These are phyloP conservation scores for Blepharisma japonicum DNA, from an alignment of 73 alveolate species.

Conservation along the genomic window DNA sequence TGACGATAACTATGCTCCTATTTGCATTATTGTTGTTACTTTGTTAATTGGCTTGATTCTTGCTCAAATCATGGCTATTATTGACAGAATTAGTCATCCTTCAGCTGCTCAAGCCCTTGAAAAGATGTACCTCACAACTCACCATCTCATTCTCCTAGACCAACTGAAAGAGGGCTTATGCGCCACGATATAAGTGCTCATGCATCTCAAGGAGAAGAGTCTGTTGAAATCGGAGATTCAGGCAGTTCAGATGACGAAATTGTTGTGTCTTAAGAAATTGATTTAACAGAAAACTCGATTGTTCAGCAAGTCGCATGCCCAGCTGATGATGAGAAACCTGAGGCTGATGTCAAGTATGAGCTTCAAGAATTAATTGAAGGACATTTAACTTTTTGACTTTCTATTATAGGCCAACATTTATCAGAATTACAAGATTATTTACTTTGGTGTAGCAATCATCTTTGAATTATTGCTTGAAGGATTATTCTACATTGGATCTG, in stretches of 20 bases:
- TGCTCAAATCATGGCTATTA: no score
- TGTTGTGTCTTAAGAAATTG: neutral
- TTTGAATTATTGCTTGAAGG: conserved; percentile 2
- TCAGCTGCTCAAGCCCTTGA: no score
- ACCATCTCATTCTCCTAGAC: no score
- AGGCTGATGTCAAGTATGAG: neutral
- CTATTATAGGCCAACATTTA: neutral
- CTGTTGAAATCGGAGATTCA: no score
- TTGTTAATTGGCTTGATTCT: no score
- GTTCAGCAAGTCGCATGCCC: neutral
- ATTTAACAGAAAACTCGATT: neutral
- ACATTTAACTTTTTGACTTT: neutral
- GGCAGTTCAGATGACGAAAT: neutral
- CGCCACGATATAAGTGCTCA: neutral
- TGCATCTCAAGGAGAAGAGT: neutral
- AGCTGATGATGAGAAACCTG: neutral
- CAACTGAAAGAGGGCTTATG: no score
- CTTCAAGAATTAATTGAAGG: neutral
- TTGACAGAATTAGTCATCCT: no score
- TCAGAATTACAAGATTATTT: neutral
- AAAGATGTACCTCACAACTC: no score
- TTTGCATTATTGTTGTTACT: no score
- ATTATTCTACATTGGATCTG: neutral
- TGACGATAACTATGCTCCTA: no score
- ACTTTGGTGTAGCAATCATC: neutral